Percentiles rank a stretch among this genome's conserved stretches.
phyloP scores from a whole-genome alignment of 345 rosid genomes.

The Fremontodendron californicum region DNA sequence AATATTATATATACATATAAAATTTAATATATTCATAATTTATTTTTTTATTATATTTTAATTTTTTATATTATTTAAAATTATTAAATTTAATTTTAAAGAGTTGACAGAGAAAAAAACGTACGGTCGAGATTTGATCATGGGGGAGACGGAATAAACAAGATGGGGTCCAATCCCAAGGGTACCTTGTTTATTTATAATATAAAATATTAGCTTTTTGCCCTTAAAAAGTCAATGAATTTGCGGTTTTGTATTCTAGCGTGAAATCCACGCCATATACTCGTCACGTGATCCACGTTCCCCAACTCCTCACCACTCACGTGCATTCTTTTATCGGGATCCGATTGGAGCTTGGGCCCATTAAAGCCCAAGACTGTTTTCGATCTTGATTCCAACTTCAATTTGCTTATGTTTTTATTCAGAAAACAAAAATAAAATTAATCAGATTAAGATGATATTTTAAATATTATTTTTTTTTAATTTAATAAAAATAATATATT shows the following conservation, averaged over 20 bases:
- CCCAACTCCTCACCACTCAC: not conserved
- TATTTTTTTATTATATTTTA: no score
- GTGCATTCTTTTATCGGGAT: not conserved
- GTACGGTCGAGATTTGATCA: slow-evolving; percentile 30
- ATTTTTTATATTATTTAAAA: no score
- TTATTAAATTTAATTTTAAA: no score
- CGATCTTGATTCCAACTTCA: not conserved
- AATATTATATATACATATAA: no score
- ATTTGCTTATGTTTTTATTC: not conserved
- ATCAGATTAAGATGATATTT: no score
- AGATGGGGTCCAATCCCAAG: not conserved
- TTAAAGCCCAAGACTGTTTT: not conserved
- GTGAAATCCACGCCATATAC: slow-evolving; percentile 33
- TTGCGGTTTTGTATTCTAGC: slow-evolving; percentile 20
- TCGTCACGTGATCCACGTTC: slow-evolving; percentile 12
- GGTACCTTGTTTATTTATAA: not conserved
- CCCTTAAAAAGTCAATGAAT: not conserved
- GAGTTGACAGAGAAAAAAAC: not conserved
- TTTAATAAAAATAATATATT: no score
- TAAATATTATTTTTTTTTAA: no score
- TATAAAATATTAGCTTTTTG: not conserved
- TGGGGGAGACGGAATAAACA: not conserved
- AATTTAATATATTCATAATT: no score
- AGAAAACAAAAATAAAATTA: no score
- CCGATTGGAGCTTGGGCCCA: not conserved